Evolutionary conservation across 352 stramenopile genomes (phyloP), one percentile per base, ranked within the genome.

Genomic region (Phytophthora lateralis): DNA sequence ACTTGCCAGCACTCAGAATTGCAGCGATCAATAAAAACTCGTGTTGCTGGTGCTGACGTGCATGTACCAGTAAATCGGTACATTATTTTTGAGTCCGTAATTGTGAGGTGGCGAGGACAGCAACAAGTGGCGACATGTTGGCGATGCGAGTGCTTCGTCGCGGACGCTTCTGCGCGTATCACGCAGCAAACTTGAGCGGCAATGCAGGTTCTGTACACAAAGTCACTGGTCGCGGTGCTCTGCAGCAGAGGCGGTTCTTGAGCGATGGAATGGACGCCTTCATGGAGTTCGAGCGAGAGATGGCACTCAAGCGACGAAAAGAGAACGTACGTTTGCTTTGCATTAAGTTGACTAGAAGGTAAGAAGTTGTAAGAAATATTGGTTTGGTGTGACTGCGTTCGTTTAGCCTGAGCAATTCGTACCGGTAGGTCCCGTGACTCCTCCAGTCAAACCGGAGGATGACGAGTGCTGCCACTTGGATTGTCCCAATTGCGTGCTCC

Each of bases 401-500:
- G 8, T 53, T 43, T 35, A 78, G 74, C 60, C 63, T 18, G 50
- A 69, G 46, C 20, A 38, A 38, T 54, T 66, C 17, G 44, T 53
- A 17, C 66, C 57, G 17, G 21, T 58, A 51, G 61, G 50, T 55
- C 80, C 71, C 30, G 54, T 90, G 20, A 73, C 72, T 46, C 82
- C 76, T 18, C 87, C 85, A 8, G 56, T 78, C 26, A 82, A 88
- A 48, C 87, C 87, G 35, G 71, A 78, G 29, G 85, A 93, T 44
- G 85, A 90, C 61, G 87, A 95, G 51, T 95, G 87, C 67, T 95
- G 87, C 63, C 73, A 90, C 34, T 71, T 89, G 39, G 85, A 94
- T 64, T 95, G 87, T 48, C 87, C 87, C 32, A 95, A 94, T 62
- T 95, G 87, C 62, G 85, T 95, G n/a, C 68, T 93, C 17, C 63